Evolutionary conservation across 1,284 basidiomycete species (phyloP).

Genomic region (Phellopilus nigrolimitatus): DNA sequence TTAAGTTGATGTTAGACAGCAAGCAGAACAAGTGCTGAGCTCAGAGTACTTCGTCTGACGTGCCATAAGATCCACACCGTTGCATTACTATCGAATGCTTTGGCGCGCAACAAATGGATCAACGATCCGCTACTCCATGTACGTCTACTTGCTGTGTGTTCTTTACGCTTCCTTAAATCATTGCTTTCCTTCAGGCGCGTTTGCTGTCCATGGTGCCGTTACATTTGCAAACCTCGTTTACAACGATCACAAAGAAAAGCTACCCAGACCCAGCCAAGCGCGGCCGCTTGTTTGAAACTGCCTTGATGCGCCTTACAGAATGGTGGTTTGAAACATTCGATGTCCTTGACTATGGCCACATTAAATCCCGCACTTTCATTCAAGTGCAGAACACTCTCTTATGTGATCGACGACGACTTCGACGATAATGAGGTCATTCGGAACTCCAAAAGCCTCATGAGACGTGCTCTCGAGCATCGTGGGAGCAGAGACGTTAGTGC

Average conservation of each 20-base stretch:
- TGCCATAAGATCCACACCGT: slow-evolving; percentile 88
- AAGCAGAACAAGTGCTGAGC: slow-evolving; percentile 57
- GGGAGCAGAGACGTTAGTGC: slow-evolving; percentile 88
- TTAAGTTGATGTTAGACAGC: slow-evolving; percentile 10
- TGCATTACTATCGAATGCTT: slow-evolving; percentile 70
- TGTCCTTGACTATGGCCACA: slow-evolving; percentile 56
- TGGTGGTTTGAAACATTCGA: slow-evolving; percentile 83
- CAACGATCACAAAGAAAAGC: slow-evolving; percentile 75
- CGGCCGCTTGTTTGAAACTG: slow-evolving; percentile 80
- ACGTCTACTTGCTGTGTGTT: slow-evolving; percentile 28
- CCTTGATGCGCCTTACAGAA: slow-evolving; percentile 64
- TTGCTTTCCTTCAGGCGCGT: slow-evolving; percentile 55
- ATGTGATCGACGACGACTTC: slow-evolving; percentile 29
- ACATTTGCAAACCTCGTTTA: slow-evolving; percentile 72
- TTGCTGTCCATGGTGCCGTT: slow-evolving; percentile 83
- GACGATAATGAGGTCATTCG: slow-evolving; percentile 57
- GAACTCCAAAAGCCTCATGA: slow-evolving; percentile 83
- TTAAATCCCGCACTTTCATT: slow-evolving; percentile 72
- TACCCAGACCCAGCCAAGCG: slow-evolving; percentile 77
- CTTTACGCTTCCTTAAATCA: background rate
- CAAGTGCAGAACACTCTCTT: slow-evolving; percentile 28
- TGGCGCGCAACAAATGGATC: slow-evolving; percentile 78
- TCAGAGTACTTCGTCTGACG: slow-evolving; percentile 61
- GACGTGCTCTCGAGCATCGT: slow-evolving; percentile 73
- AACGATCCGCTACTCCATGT: slow-evolving; percentile 84